These are phyloP conservation scores for Nakazawaea ernobii DNA, from an alignment of 805 yeast species.

Conservation along the genomic window DNA sequence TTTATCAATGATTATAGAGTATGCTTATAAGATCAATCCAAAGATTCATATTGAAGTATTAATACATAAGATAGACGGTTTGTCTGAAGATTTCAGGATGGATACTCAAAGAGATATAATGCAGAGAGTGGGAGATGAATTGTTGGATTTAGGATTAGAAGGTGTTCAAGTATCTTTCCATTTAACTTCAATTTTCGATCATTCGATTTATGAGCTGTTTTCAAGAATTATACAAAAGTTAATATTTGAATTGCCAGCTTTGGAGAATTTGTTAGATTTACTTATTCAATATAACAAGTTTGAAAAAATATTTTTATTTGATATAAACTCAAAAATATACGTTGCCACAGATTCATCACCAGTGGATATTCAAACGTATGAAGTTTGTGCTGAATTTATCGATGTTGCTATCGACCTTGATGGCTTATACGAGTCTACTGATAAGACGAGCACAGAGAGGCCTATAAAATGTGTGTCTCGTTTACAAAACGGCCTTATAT, in stretches of 20 bases:
- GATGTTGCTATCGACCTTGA: slow-evolving; percentile 90
- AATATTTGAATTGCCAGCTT: slow-evolving; percentile 79
- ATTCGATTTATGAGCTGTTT: slow-evolving; percentile 92
- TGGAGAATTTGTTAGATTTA: slow-evolving; percentile 85
- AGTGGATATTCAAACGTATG: slow-evolving; percentile 91
- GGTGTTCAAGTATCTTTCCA: slow-evolving; percentile 90
- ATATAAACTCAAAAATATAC: slow-evolving; percentile 86
- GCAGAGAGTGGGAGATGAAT: slow-evolving; percentile 92
- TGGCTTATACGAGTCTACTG: slow-evolving; percentile 45
- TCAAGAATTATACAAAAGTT: slow-evolving; percentile 89
- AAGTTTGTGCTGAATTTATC: slow-evolving; percentile 94
- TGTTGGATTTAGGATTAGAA: slow-evolving; percentile 82
- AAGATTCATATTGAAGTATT: slow-evolving; percentile 83
- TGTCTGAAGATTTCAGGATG: slow-evolving; percentile 86
- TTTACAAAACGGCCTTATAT: slow-evolving; percentile 75
- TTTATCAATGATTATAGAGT: slow-evolving; percentile 80
- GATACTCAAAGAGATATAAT: slow-evolving; percentile 96
- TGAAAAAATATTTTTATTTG: slow-evolving; percentile 90
- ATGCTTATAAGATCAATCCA: slow-evolving; percentile 81
- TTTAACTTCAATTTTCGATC: slow-evolving; percentile 90
- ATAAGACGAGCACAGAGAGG: slow-evolving; percentile 6
- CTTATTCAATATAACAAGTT: slow-evolving; percentile 84
- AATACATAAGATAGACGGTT: slow-evolving; percentile 93
- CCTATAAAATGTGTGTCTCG: slow-evolving; percentile 57
- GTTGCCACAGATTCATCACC: slow-evolving; percentile 96